Conservation (phyloP, 768 basidiomycete species). For the Boletellus sp. region DNA sequence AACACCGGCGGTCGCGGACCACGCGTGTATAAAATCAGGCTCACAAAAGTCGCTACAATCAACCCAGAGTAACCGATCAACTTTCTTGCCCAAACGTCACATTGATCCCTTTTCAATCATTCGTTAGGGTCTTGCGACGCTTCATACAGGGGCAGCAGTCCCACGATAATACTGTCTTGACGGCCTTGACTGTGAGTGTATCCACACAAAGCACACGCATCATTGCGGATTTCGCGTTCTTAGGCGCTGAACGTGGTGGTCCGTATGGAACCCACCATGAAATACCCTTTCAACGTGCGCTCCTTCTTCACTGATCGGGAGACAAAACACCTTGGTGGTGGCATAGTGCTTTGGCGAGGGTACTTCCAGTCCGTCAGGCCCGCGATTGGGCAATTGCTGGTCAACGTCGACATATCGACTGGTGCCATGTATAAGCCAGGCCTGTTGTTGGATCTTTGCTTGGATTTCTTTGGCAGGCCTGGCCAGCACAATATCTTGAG, state of each 20-base stretch:
- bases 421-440: constrained; percentile 74
- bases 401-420: constrained; percentile 78
- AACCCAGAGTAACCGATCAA: constrained; percentile 46
- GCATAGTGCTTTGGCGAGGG: constrained; percentile 72
- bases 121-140: constrained; percentile 52
- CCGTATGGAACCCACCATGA: constrained; percentile 67
- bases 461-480: constrained; percentile 46
- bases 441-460: constrained; percentile 51
- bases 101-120: constrained; percentile 2
- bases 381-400: constrained; percentile 54
- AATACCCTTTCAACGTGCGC: constrained; percentile 67
- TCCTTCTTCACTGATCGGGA: constrained; percentile 68
- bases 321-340: constrained; percentile 51
- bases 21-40: constrained; percentile 62
- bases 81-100: constrained; percentile 20
- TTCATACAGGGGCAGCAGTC: constrained; percentile 65
- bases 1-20: constrained; percentile 41
- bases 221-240: neutral
- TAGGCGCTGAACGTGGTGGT: constrained; percentile 74
- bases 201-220: neutral
- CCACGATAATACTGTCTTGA: constrained; percentile 63
- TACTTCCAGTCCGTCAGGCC: constrained; percentile 81
- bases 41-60: constrained; percentile 57
- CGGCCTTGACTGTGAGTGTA: constrained; percentile 55
- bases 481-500: constrained; percentile 34